phyloP scores from a whole-genome alignment of 371 early-diverging fungal species.

The Coemansia sp. region DNA sequence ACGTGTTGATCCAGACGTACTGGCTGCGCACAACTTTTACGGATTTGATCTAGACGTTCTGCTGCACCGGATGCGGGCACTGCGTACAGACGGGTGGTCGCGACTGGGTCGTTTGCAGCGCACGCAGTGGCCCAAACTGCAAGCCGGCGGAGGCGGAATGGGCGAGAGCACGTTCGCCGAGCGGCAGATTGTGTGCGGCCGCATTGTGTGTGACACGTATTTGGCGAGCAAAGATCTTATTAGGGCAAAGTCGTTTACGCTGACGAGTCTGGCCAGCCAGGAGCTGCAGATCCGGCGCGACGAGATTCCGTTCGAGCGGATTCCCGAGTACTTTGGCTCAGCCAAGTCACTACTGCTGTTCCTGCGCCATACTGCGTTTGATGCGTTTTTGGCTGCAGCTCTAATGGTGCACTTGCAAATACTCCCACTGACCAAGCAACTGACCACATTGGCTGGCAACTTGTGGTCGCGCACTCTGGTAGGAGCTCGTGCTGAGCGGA shows the following conservation, averaged over 20 bases:
- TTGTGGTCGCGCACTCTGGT: slow-evolving; percentile 89
- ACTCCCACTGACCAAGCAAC: slow-evolving; percentile 90
- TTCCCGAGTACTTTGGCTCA: slow-evolving; percentile 67
- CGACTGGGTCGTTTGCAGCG: slow-evolving; percentile 81
- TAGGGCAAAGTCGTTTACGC: slow-evolving; percentile 80
- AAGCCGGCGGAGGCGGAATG: slow-evolving; percentile 76
- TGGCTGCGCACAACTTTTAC: slow-evolving; percentile 96
- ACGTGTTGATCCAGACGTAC: slow-evolving; percentile 84
- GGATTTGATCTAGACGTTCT: slow-evolving; percentile 91
- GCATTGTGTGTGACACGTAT: slow-evolving; percentile 94
- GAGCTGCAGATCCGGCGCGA: slow-evolving; percentile 81
- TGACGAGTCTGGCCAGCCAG: slow-evolving; percentile 73
- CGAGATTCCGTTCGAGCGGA: slow-evolving; percentile 80
- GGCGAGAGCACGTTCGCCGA: slow-evolving; percentile 67
- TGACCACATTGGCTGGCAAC: slow-evolving; percentile 93
- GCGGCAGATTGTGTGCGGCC: slow-evolving; percentile 76
- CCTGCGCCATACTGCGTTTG: slow-evolving; percentile 78
- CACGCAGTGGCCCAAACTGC: slow-evolving; percentile 55
- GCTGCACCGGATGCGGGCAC: slow-evolving; percentile 86
- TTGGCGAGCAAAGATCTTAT: slow-evolving; percentile 84
- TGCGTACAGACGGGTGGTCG: slow-evolving; percentile 75
- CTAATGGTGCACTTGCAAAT: slow-evolving; percentile 88
- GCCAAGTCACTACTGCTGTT: slow-evolving; percentile 64
- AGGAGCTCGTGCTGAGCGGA: slow-evolving; percentile 96
- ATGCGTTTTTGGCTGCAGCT: slow-evolving; percentile 74